Conservation (phyloP, 129 eudicot genomes). For the Pulicaria dysenterica region DNA sequence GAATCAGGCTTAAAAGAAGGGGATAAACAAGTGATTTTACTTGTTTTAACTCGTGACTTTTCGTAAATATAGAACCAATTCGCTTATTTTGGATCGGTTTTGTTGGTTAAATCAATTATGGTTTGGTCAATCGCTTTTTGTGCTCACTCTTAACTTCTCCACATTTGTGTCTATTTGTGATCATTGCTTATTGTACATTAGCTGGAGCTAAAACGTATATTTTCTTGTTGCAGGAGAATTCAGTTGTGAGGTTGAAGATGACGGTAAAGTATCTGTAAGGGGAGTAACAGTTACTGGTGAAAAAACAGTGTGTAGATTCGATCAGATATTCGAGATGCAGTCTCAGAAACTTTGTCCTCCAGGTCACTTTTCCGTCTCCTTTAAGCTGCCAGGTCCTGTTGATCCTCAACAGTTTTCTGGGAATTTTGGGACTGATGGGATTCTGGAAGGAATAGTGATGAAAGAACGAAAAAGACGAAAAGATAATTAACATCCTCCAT, state of each 20-base stretch:
- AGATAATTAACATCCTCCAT: constrained; percentile 23
- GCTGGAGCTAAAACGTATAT: not conserved
- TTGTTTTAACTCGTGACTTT: no score
- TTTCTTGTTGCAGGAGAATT: constrained; percentile 64
- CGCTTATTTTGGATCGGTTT: no score
- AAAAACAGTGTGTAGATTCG: constrained; percentile 54
- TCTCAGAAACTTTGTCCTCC: constrained; percentile 91
- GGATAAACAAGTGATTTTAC: no score
- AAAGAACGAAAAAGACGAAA: constrained; percentile 42
- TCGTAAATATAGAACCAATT: no score
- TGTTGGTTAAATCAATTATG: no score
- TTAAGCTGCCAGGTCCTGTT: constrained; percentile 89
- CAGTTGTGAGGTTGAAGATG: constrained; percentile 81
- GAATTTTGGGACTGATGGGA: constrained; percentile 81
- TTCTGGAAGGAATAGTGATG: constrained; percentile 84
- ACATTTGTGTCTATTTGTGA: not conserved
- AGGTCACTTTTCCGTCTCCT: constrained; percentile 82
- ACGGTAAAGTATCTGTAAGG: constrained; percentile 73
- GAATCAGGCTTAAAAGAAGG: not conserved
- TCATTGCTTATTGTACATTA: not conserved
- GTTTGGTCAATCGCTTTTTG: not conserved
- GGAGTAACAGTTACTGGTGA: constrained; percentile 81
- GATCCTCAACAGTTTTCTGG: constrained; percentile 76
- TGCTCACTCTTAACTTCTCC: not conserved
- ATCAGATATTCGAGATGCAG: constrained; percentile 76